A percentile compares a stretch with the other conserved stretches of the same genome.
These are phyloP conservation scores for Tetrapyrgos nigripes DNA, from an alignment of 1,284 basidiomycete genomes.

Conservation along the genomic window DNA sequence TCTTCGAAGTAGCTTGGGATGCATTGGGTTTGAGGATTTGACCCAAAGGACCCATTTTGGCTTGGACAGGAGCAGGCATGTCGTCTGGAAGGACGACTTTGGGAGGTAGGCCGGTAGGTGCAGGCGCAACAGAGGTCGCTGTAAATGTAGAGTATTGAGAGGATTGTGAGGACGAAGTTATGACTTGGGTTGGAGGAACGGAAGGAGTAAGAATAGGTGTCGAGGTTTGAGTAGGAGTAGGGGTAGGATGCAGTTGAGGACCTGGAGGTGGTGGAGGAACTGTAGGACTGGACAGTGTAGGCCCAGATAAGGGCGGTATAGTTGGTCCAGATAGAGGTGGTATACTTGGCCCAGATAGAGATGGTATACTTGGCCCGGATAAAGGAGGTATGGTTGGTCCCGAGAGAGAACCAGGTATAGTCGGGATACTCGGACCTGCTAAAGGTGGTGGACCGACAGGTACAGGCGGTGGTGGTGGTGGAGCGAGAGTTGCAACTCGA, in stretches of 20 bases:
- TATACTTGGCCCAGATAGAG: slow-evolving; percentile 25
- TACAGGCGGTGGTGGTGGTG: slow-evolving; percentile 20
- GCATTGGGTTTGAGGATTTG: slow-evolving; percentile 59
- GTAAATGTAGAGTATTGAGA: too few relatives aligned
- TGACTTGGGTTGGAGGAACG: background rate
- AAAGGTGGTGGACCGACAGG: slow-evolving; percentile 22
- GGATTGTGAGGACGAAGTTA: background rate
- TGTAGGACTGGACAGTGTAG: slow-evolving; percentile 8
- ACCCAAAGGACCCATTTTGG: slow-evolving; percentile 79
- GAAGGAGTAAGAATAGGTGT: background rate
- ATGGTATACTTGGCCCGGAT: slow-evolving; percentile 19
- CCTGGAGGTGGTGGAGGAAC: slow-evolving; percentile 6
- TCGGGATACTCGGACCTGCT: slow-evolving; percentile 18
- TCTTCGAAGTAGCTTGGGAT: slow-evolving; percentile 40
- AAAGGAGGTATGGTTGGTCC: slow-evolving; percentile 16
- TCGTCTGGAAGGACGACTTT: slow-evolving; percentile 66
- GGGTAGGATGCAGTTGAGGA: slow-evolving; percentile 7
- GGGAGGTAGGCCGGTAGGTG: slow-evolving; percentile 20
- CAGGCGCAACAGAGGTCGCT: slow-evolving; percentile 13
- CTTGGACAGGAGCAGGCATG: slow-evolving; percentile 55
- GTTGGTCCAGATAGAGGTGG: slow-evolving; percentile 16
- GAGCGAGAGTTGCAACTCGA: slow-evolving; percentile 54
- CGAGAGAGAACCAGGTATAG: slow-evolving; percentile 22
- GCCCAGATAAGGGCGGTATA: slow-evolving; percentile 15
- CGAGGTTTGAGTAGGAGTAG: background rate